Percentiles rank a stretch among this genome's conserved stretches.
Evolutionary conservation across 306 rosid genomes (phyloP).

Genomic region (Citrullus mucosospermus): DNA sequence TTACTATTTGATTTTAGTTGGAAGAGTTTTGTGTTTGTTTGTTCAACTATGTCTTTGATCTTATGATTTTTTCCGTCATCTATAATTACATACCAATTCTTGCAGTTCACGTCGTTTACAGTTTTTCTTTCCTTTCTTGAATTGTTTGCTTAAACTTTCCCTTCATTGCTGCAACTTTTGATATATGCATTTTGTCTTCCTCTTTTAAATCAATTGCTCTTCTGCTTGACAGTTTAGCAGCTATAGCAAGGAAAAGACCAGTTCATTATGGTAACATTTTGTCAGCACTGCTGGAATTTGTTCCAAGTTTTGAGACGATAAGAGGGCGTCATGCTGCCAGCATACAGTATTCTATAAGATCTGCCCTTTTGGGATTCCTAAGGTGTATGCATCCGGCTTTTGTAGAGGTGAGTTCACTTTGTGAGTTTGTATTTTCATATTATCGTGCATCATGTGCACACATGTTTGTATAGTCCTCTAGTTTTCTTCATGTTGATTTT

Average conservation of each 20-base stretch:
- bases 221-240: conserved; percentile 58
- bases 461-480: not conserved
- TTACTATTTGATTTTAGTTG: not conserved
- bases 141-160: not conserved
- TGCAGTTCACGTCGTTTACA: not conserved
- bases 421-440: not conserved
- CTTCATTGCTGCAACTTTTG: not conserved
- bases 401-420: conserved; percentile 49
- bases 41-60: not conserved
- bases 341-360: conserved; percentile 68
- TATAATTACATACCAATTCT: not conserved
- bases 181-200: not conserved
- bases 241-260: conserved; percentile 80
- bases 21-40: not conserved
- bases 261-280: conserved; percentile 57
- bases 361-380: conserved; percentile 87
- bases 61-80: not conserved
- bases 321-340: conserved; percentile 79
- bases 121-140: not conserved
- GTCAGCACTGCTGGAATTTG: conserved; percentile 62
- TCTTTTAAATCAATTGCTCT: conserved; percentile 1
- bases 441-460: not conserved
- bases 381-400: conserved; percentile 66
- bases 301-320: conserved; percentile 45
- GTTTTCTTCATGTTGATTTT: not conserved